Base-by-base conservation (phyloP, 2,329 filamentous ascomycete genomes). In the Nigrospora osmanthi region DNA sequence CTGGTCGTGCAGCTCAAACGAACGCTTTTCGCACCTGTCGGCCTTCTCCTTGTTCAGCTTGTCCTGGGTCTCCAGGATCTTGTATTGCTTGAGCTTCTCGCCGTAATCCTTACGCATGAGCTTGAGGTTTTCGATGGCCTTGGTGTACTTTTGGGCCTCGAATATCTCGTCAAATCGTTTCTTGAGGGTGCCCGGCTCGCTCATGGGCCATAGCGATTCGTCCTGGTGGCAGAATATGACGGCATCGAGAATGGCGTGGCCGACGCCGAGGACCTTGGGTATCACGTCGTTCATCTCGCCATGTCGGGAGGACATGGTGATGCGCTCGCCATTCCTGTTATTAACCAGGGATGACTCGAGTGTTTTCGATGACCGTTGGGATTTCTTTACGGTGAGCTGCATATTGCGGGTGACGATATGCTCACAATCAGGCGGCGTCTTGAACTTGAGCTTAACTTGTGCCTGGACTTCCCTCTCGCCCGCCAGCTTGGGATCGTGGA, bases 191-290 rank as follows among this genome's bases (percentile, higher is more conserved):
- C 79, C 72, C 0, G 93, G 89, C 57, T 95, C 88, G 59, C 89
- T 94, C 75, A 98, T 83, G 0, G 93, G 93, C 93, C 93, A 98
- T 28, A 97, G 68, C 23, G 91, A 96, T 54, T 98, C 93, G 61
- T 98, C 93, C 61, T 98, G 93, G 60, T 98, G 93, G 62, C 93
- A 98, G 67, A 98, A 98, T 54, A 98, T 96, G 61, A 98, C 93
- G 47, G 85, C 86, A 53, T 97, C 90, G 23, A 98, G 76, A 45
- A 98, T 83, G 12, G 93, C 90, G 45, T 84, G 83, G 2, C 89
- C 93, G 4, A 96, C 93, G 34, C 93, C 93, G 1, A 98, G 76
- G 52, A 88, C 85, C 54, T 87, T 80, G 0, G 91, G 89, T 62
- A 98, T 84, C 53, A 91, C 78, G 52, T 83, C 76, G 62, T 96